Conservation (phyloP, 2,329 filamentous ascomycete species). For the Fusarium nygamai region DNA sequence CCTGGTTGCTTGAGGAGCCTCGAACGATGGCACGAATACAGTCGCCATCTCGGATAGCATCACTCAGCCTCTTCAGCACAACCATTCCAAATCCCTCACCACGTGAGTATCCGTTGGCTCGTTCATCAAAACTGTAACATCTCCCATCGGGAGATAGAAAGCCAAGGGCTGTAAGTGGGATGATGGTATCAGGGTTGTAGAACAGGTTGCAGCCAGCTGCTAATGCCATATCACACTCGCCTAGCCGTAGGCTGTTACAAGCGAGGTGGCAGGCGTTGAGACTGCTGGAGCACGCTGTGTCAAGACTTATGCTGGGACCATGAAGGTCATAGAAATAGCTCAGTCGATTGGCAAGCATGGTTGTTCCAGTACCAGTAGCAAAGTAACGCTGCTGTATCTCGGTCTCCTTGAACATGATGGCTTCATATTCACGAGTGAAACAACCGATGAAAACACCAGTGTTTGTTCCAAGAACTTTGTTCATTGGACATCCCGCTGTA, state of each 20-base stretch:
- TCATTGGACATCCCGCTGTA: background rate
- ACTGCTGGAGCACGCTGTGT: slow-evolving; percentile 2
- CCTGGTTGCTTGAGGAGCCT: slow-evolving; percentile 1
- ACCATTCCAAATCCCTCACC: background rate
- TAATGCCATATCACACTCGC: slow-evolving; percentile 2
- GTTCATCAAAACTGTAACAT: background rate
- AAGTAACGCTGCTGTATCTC: slow-evolving; percentile 2
- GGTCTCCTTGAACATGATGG: slow-evolving; percentile 7
- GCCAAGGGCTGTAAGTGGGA: background rate
- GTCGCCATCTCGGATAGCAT: background rate
- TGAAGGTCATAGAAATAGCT: slow-evolving; percentile 4
- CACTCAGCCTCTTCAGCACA: background rate
- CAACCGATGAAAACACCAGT: slow-evolving; percentile 9
- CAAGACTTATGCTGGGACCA: slow-evolving; percentile 2
- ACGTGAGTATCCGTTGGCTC: background rate
- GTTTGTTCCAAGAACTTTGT: background rate
- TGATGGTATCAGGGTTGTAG: slow-evolving; percentile 4
- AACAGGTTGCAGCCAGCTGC: slow-evolving; percentile 4
- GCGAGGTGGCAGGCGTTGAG: slow-evolving; percentile 1
- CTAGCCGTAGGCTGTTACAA: background rate
- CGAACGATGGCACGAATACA: slow-evolving; percentile 2
- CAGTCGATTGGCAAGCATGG: slow-evolving; percentile 11
- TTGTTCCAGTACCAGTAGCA: slow-evolving; percentile 1
- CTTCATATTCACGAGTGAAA: slow-evolving; percentile 7
- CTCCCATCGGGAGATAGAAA: slow-evolving; percentile 1